Conservation (phyloP, 129 eudicot species). For the Escallonia herrerae region DNA sequence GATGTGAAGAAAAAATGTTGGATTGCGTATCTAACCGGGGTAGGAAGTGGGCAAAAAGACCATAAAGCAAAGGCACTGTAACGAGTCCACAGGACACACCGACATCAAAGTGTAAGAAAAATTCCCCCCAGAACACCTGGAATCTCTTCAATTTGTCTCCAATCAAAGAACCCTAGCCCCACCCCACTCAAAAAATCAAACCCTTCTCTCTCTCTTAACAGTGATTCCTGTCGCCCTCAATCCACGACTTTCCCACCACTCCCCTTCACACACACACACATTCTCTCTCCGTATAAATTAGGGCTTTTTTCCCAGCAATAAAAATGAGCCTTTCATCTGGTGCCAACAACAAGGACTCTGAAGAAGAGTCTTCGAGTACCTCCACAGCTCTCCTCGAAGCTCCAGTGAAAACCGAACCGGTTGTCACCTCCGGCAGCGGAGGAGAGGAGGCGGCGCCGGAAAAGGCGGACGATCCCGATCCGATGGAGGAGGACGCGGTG, state of each 20-base stretch:
- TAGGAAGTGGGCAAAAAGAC: not conserved
- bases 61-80: too few species aligned
- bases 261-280: not conserved
- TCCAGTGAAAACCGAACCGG: conserved; percentile 11
- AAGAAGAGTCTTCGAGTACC: conserved; percentile 31
- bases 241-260: conserved; percentile 60
- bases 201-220: conserved; percentile 32
- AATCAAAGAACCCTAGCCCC: not conserved
- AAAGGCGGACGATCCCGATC: conserved; percentile 46
- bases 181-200: not conserved
- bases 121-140: not conserved
- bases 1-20: too few species aligned
- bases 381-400: conserved; percentile 18
- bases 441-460: conserved; percentile 34
- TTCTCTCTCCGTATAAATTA: conserved; percentile 36
- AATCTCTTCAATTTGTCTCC: conserved; percentile 1
- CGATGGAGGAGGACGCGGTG: conserved; percentile 59
- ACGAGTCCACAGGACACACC: not conserved
- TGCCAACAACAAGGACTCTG: conserved; percentile 25
- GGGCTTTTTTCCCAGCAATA: conserved; percentile 33
- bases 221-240: conserved; percentile 97
- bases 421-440: conserved; percentile 22
- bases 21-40: not conserved
- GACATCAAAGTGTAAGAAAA: not conserved
- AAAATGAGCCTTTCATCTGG: conserved; percentile 43